Percentiles rank a stretch among this genome's conserved stretches.
phyloP scores from a whole-genome alignment of 768 basidiomycete species.

The Termitomyces sp. region DNA sequence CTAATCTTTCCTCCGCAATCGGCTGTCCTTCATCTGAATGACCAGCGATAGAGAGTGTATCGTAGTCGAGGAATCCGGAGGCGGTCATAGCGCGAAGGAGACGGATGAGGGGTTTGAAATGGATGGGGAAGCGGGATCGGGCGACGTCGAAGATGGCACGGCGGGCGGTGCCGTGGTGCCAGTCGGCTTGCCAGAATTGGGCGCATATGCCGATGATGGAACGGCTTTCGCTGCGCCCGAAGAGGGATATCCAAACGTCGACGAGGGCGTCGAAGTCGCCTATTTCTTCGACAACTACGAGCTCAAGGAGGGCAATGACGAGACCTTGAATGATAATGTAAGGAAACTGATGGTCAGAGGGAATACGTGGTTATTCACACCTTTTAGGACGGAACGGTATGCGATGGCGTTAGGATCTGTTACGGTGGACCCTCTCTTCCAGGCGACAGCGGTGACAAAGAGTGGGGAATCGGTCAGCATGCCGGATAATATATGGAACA shows the following conservation, averaged over 20 bases:
- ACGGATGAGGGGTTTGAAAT: slow-evolving; percentile 61
- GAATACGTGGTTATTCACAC: slow-evolving; percentile 29
- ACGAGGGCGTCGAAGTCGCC: slow-evolving; percentile 67
- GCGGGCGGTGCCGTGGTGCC: slow-evolving; percentile 58
- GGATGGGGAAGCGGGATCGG: slow-evolving; percentile 77
- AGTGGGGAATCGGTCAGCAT: slow-evolving; percentile 67
- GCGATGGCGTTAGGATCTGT: slow-evolving; percentile 76
- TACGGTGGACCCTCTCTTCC: slow-evolving; percentile 61
- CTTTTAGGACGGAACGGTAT: slow-evolving; percentile 80
- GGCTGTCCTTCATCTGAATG: slow-evolving; percentile 32
- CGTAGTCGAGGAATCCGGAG: slow-evolving; percentile 70
- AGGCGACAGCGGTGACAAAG: slow-evolving; percentile 69
- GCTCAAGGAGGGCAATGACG: slow-evolving; percentile 66
- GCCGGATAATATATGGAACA: slow-evolving; percentile 51
- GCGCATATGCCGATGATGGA: slow-evolving; percentile 65
- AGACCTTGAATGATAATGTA: slow-evolving; percentile 48
- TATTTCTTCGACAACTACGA: slow-evolving; percentile 71
- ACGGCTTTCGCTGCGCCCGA: slow-evolving; percentile 65
- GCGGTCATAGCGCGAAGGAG: slow-evolving; percentile 76
- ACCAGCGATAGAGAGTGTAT: slow-evolving; percentile 53
- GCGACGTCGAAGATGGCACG: slow-evolving; percentile 81
- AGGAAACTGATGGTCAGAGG: not conserved
- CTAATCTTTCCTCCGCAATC: slow-evolving; percentile 42
- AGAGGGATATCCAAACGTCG: slow-evolving; percentile 75
- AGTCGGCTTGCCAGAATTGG: slow-evolving; percentile 83